These are phyloP conservation scores for Sporopachydermia lactativora DNA, from an alignment of 805 yeast species.

Conservation along the genomic window DNA sequence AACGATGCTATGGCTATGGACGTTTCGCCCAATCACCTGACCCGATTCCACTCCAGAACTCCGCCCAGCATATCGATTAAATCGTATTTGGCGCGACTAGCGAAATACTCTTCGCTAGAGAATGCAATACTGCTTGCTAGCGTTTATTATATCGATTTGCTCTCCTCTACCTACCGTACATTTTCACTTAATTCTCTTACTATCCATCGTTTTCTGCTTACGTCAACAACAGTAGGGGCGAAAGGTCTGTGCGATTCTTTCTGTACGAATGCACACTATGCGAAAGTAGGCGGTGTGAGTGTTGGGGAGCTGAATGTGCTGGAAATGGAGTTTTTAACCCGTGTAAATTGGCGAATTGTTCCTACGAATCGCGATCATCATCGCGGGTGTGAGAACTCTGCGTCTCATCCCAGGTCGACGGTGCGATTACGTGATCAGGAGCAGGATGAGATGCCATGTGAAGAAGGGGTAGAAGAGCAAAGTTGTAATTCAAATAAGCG, in stretches of 20 bases:
- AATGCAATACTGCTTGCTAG: constrained; percentile 69
- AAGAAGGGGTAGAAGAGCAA: not conserved
- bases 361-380: constrained; percentile 29
- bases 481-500: not conserved
- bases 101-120: constrained; percentile 76
- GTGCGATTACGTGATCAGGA: no score
- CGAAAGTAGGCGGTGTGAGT: constrained; percentile 91
- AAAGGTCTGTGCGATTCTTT: constrained; percentile 89
- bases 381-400: constrained; percentile 15
- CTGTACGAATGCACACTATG: constrained; percentile 86
- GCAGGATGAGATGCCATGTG: no score
- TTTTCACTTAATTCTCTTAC: constrained; percentile 85
- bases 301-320: constrained; percentile 69
- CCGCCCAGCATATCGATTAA: constrained; percentile 80
- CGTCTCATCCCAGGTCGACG: no score
- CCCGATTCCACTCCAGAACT: constrained; percentile 86
- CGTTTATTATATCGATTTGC: constrained; percentile 80
- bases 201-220: constrained; percentile 79
- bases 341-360: constrained; percentile 67
- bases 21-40: constrained; percentile 31
- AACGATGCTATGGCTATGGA: constrained; percentile 44
- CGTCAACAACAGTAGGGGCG: constrained; percentile 83
- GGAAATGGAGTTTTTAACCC: constrained; percentile 73
- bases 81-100: constrained; percentile 61
- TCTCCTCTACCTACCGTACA: constrained; percentile 61